These are phyloP conservation scores for Leccinum subrobustum DNA, from an alignment of 1,284 basidiomycete genomes.

Conservation along the genomic window DNA sequence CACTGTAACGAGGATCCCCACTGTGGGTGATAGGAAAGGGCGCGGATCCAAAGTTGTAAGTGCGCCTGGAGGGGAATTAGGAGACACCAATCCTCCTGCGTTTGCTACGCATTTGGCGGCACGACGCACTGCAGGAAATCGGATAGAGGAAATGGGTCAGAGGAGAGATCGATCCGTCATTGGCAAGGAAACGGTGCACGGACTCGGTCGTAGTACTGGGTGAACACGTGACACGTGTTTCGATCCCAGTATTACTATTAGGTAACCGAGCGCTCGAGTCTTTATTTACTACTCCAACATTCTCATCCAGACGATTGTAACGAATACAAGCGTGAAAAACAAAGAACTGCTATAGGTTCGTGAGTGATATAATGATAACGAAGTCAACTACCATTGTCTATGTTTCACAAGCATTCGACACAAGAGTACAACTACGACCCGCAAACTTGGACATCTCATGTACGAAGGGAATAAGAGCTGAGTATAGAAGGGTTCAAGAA, in stretches of 20 bases:
- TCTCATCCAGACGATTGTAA: not conserved
- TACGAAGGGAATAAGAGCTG: not conserved
- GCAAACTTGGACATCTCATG: not conserved
- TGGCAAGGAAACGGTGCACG: not conserved
- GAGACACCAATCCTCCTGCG: not conserved
- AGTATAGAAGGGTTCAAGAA: not conserved
- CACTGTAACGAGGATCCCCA: too few species aligned
- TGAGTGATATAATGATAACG: not conserved
- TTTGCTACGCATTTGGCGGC: not conserved
- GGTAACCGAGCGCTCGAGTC: too few species aligned
- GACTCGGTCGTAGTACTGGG: too few species aligned
- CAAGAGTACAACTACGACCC: not conserved
- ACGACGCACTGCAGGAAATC: not conserved
- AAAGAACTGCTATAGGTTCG: not conserved
- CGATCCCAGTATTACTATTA: too few species aligned
- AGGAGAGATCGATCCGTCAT: too few species aligned
- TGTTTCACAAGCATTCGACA: not conserved
- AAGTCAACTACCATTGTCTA: not conserved
- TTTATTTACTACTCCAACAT: too few species aligned
- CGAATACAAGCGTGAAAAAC: not conserved
- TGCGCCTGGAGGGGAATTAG: too few species aligned
- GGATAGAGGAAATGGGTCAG: too few species aligned
- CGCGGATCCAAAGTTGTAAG: too few species aligned
- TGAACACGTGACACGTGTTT: too few species aligned
- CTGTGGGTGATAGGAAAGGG: too few species aligned